Evolutionary conservation across 345 rosid species (phyloP), one percentile per base, ranked within the genome.

Genomic region (Hypericum androsaemum): DNA sequence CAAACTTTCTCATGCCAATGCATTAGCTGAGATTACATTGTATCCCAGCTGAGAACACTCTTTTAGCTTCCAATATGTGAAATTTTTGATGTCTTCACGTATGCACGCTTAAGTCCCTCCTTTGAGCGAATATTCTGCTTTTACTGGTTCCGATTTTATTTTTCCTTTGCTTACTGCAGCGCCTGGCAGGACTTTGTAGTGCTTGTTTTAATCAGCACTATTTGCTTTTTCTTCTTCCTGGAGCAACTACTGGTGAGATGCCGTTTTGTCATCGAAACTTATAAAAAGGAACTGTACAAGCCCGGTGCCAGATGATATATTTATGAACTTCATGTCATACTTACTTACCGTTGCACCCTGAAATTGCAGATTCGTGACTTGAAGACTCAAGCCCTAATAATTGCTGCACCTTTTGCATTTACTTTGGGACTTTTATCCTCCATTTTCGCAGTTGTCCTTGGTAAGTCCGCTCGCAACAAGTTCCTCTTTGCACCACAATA

Each of bases 201-300:
- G 69, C 96, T 87, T 41, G 88, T 87, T 58, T 71, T 90, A 55
- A 80, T 90, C 54, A 90, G 96, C 81, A 73, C 88, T 7, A 70
- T 81, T 55, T 87, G 95, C 74, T 90, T 87, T 72, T 90, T 90
- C 83, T 90, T 87, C 86, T 87, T 87, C 84, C 86, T 87, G 41
- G 96, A 87, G 76, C 95, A 84, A 65, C 65, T 90, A 64, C 68
- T 87, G 83, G 98, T 90, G 84, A 43, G 82, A 64, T 47, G 9
- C 38, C 61, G 49, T 57, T 37, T n/a, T 51, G 49, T 7, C 14
- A n/a, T 7, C 8, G 16, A 46, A 14, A 10, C 5, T 7, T 8
- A 3, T 14, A 22, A 22, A 4, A 22, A 22, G 32, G 32, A 22
- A 22, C 32, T 22, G 32, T 22, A 22, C n/a, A n/a, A n/a, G n/a